Evolutionary conservation across 2,329 filamentous ascomycete genomes (phyloP).

Genomic region (Lasiodiplodia sp.): DNA sequence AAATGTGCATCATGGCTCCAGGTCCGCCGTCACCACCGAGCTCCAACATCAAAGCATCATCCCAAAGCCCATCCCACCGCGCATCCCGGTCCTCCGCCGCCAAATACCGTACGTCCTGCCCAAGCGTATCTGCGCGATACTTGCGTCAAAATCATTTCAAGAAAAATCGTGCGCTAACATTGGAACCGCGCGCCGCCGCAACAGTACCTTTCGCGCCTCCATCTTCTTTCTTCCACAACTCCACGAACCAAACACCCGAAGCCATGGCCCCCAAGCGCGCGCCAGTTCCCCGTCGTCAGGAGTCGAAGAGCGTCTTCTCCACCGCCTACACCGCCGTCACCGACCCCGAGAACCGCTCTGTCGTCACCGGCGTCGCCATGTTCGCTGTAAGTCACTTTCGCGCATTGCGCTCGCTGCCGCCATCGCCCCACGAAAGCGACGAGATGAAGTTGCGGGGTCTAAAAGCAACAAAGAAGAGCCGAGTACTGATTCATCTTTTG

Average conservation of each 20-base stretch:
- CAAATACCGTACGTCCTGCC: background rate
- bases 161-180: background rate
- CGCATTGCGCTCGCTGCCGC: too few relatives aligned
- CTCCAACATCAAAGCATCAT: conserved; percentile 21
- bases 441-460: too few relatives aligned
- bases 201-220: background rate
- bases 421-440: too few relatives aligned
- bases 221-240: conserved; percentile 1
- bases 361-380: conserved; percentile 57
- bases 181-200: background rate
- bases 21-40: conserved; percentile 10
- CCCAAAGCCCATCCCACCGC: background rate
- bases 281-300: background rate
- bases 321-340: conserved; percentile 50
- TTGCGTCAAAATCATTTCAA: too few relatives aligned
- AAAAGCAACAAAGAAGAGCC: too few relatives aligned
- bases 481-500: conserved; percentile 1
- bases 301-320: conserved; percentile 16
- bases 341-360: conserved; percentile 57
- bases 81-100: background rate
- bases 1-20: conserved; percentile 28
- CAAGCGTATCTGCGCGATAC: background rate
- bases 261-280: conserved; percentile 27
- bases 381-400: conserved; percentile 56
- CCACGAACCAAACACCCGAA: background rate